These are phyloP conservation scores for Capronia epimyces DNA, from an alignment of 2,329 filamentous ascomycete species.

Conservation along the genomic window DNA sequence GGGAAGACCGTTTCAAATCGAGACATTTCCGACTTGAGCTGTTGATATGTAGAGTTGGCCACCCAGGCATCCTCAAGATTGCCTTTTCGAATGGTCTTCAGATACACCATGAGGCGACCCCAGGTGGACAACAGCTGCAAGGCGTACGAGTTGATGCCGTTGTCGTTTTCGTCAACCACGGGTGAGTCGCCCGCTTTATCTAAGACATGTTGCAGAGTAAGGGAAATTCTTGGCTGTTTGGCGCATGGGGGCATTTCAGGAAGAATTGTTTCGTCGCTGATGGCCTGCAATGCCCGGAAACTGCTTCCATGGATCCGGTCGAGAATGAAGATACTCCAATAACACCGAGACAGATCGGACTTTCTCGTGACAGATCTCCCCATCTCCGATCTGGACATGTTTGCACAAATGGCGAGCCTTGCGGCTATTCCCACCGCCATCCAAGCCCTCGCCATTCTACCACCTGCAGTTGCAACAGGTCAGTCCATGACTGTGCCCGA, in stretches of 20 bases:
- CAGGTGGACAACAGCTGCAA: conserved; percentile 23
- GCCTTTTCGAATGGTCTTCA: conserved; percentile 20
- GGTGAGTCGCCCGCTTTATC: neutral
- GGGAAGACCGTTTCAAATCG: conserved; percentile 21
- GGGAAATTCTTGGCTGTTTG: neutral
- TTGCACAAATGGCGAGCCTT: conserved; percentile 16
- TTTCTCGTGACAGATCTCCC: neutral
- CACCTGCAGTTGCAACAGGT: conserved; percentile 8
- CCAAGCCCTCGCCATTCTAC: conserved; percentile 21
- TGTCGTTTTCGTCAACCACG: conserved; percentile 7
- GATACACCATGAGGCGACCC: conserved; percentile 21
- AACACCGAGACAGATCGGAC: conserved; percentile 17
- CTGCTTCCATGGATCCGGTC: conserved; percentile 25
- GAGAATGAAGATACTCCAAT: conserved; percentile 24
- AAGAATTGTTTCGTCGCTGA: conserved; percentile 13
- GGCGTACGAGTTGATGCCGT: conserved; percentile 19
- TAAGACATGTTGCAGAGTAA: too few species aligned
- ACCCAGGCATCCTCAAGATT: conserved; percentile 20
- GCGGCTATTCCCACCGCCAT: conserved; percentile 21
- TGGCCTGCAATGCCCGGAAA: conserved; percentile 14
- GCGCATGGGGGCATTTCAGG: conserved; percentile 16
- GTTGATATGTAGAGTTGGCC: conserved; percentile 19
- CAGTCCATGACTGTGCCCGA: neutral
- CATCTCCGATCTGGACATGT: conserved; percentile 2
- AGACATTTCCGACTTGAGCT: conserved; percentile 23